Evolutionary conservation across 768 basidiomycete species (phyloP).

Genomic region (Crepidotus variabilis): DNA sequence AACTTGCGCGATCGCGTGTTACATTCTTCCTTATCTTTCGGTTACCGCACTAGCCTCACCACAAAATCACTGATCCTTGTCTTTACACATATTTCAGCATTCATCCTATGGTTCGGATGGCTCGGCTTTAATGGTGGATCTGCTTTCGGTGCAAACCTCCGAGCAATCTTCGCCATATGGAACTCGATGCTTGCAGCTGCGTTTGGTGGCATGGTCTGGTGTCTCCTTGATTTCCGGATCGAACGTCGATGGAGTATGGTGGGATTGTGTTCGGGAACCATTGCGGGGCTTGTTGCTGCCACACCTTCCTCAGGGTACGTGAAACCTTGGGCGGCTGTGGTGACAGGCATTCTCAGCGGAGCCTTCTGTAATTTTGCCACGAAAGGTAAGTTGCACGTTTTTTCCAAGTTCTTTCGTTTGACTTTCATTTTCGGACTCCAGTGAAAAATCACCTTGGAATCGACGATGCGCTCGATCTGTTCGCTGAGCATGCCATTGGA

Average conservation of each 20-base stretch:
- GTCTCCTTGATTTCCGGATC: slow-evolving; percentile 71
- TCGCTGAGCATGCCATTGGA: slow-evolving; percentile 87
- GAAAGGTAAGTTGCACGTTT: slow-evolving; percentile 46
- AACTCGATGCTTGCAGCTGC: slow-evolving; percentile 87
- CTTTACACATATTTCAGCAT: slow-evolving; percentile 32
- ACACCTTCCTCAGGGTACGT: slow-evolving; percentile 86
- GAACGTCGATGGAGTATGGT: slow-evolving; percentile 87
- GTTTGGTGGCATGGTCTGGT: slow-evolving; percentile 82
- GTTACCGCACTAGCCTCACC: background rate
- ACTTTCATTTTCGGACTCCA: slow-evolving; percentile 22
- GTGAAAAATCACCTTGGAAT: slow-evolving; percentile 68
- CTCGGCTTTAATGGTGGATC: slow-evolving; percentile 90
- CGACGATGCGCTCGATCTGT: slow-evolving; percentile 91
- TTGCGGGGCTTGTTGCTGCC: slow-evolving; percentile 85
- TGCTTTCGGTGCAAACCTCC: slow-evolving; percentile 83
- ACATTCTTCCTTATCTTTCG: no score
- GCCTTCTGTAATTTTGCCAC: slow-evolving; percentile 81
- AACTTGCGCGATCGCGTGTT: no score
- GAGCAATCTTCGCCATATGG: slow-evolving; percentile 82
- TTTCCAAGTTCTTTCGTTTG: background rate
- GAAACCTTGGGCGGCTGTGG: slow-evolving; percentile 70
- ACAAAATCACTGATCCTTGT: background rate
- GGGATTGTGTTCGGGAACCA: slow-evolving; percentile 90
- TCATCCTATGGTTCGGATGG: slow-evolving; percentile 87
- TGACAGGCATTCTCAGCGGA: slow-evolving; percentile 73